A percentile compares a stretch with the other conserved stretches of the same genome.
These are phyloP conservation scores for Pichia phayaonensis DNA, from an alignment of 805 yeast genomes.

Conservation along the genomic window DNA sequence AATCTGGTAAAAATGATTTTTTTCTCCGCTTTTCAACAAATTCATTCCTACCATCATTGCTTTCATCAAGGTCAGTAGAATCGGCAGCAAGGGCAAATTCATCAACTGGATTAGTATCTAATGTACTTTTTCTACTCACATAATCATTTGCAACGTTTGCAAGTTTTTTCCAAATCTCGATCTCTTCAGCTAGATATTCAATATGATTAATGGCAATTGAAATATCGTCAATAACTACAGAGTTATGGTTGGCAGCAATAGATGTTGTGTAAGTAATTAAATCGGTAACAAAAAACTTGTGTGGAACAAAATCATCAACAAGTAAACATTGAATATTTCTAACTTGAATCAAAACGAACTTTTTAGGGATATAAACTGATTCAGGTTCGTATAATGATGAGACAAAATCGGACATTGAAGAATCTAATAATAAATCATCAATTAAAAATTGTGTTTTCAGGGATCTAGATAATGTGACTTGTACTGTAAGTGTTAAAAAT, in stretches of 20 bases:
- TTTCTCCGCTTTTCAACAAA: neutral
- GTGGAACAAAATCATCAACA: slow-evolving; percentile 6
- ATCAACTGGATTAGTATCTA: neutral
- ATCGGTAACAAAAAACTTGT: slow-evolving; percentile 15
- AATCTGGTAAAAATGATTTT: slow-evolving; percentile 8
- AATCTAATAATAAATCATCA: slow-evolving; percentile 23
- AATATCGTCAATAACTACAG: slow-evolving; percentile 5
- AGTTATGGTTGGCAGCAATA: slow-evolving; percentile 8
- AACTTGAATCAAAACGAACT: slow-evolving; percentile 13
- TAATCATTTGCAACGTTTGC: slow-evolving; percentile 2
- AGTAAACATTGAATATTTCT: slow-evolving; percentile 19
- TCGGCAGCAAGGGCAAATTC: neutral
- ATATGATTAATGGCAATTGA: slow-evolving; percentile 4
- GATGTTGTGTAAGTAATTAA: slow-evolving; percentile 10
- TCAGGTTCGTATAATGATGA: slow-evolving; percentile 18
- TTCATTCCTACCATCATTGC: neutral
- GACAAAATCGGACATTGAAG: slow-evolving; percentile 19
- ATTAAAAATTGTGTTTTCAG: slow-evolving; percentile 11
- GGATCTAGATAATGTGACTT: slow-evolving; percentile 11
- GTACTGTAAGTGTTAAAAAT: slow-evolving; percentile 15
- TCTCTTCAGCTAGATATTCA: slow-evolving; percentile 9
- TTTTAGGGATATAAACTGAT: slow-evolving; percentile 9
- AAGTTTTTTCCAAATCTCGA: slow-evolving; percentile 12
- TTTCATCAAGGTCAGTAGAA: neutral
- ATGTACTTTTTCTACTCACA: neutral